Conservation (phyloP, 2,329 filamentous ascomycete genomes). For the Sclerotinia sclerotiorum region DNA sequence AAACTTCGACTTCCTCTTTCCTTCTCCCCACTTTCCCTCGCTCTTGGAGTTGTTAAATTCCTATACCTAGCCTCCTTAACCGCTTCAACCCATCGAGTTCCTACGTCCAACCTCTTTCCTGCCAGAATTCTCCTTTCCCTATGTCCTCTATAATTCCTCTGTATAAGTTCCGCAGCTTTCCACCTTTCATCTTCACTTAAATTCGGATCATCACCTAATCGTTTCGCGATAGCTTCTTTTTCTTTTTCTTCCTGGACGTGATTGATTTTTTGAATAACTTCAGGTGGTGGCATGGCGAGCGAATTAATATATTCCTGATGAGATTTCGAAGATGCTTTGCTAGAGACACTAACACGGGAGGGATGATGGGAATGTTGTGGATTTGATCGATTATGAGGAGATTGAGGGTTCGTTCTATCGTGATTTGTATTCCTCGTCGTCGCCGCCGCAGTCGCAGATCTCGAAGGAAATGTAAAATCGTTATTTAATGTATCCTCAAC, state of each 20-base stretch:
- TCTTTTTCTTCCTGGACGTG: conserved; percentile 47
- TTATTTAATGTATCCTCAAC: not conserved
- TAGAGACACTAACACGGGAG: conserved; percentile 32
- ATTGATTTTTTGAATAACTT: conserved; percentile 51
- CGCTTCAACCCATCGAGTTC: conserved; percentile 44
- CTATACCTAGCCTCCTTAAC: conserved; percentile 58
- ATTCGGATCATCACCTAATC: conserved; percentile 36
- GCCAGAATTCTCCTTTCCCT: conserved; percentile 67
- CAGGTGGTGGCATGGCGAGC: conserved; percentile 32
- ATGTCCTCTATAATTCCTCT: conserved; percentile 77
- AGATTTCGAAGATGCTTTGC: conserved; percentile 28
- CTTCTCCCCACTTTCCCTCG: conserved; percentile 31
- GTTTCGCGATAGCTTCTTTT: conserved; percentile 33
- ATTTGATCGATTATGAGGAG: not conserved
- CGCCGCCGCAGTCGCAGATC: not conserved
- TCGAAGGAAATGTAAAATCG: conserved; percentile 1
- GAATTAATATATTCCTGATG: conserved; percentile 40
- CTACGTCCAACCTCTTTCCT: conserved; percentile 57
- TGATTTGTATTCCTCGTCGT: not conserved
- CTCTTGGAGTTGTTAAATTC: conserved; percentile 48
- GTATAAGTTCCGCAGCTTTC: conserved; percentile 57
- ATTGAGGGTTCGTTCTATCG: not conserved
- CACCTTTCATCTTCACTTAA: conserved; percentile 44
- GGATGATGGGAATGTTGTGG: conserved; percentile 23
- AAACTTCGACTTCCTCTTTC: conserved; percentile 21